Evolutionary conservation across 129 eudicot genomes (phyloP).

Genomic region (Lactuca sativa): DNA sequence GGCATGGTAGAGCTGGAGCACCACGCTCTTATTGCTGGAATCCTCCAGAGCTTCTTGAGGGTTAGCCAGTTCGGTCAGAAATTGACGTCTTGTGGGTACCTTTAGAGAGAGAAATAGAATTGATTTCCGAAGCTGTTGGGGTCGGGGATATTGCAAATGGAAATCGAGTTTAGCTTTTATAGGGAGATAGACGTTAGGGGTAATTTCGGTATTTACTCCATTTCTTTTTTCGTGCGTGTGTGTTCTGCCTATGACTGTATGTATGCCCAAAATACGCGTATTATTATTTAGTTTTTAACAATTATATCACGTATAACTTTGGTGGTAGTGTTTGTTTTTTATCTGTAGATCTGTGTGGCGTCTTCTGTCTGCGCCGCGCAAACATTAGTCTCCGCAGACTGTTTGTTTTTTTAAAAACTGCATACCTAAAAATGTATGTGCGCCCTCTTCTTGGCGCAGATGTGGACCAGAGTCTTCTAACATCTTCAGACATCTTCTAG

Average conservation of each 20-base stretch:
- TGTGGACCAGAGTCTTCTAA: too few relatives aligned
- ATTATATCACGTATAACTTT: too few relatives aligned
- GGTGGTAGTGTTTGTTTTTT: too few relatives aligned
- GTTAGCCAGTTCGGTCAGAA: slow-evolving; percentile 74
- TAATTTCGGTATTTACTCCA: slow-evolving; percentile 21
- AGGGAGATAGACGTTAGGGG: slow-evolving; percentile 23
- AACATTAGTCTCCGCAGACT: too few relatives aligned
- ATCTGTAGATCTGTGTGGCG: too few relatives aligned
- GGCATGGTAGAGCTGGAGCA: slow-evolving; percentile 95
- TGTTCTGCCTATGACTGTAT: neutral
- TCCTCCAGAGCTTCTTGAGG: slow-evolving; percentile 81
- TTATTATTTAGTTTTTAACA: neutral
- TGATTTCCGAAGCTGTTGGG: slow-evolving; percentile 4
- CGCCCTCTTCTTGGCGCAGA: too few relatives aligned
- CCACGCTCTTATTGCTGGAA: slow-evolving; percentile 61
- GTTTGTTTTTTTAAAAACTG: too few relatives aligned
- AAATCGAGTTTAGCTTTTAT: slow-evolving; percentile 12
- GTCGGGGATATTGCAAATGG: slow-evolving; percentile 16
- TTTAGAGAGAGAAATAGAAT: neutral
- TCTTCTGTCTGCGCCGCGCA: too few relatives aligned
- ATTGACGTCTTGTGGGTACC: neutral
- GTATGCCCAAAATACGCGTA: neutral
- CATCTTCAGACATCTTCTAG: too few relatives aligned
- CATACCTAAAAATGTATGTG: too few relatives aligned
- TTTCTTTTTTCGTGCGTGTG: neutral